Conservation (phyloP, 2,329 filamentous ascomycete species). For the Pseudogymnoascus sp. region DNA sequence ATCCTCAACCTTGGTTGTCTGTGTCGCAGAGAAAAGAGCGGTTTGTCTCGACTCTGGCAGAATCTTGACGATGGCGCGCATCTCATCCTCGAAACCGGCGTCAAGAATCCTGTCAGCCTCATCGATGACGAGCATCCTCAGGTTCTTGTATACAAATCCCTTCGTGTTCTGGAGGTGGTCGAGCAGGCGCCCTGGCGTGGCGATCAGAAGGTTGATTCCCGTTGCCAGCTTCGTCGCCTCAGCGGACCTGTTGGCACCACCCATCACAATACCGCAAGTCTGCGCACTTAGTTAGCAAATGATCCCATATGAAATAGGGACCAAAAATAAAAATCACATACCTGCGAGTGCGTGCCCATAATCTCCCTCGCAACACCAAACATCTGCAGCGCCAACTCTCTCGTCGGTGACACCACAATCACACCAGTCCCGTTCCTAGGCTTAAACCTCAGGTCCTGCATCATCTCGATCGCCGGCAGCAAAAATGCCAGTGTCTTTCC, state of each 20-base stretch:
- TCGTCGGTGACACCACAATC: slow-evolving; percentile 84
- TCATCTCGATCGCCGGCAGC: slow-evolving; percentile 89
- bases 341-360: slow-evolving; percentile 82
- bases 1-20: slow-evolving; percentile 98
- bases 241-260: slow-evolving; percentile 81
- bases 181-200: slow-evolving; percentile 83
- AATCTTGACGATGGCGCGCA: slow-evolving; percentile 93
- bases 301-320: neutral
- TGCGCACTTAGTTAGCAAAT: slow-evolving; percentile 21
- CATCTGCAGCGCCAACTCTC: slow-evolving; percentile 90
- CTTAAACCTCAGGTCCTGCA: slow-evolving; percentile 85
- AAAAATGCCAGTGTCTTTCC: slow-evolving; percentile 95
- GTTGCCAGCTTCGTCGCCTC: slow-evolving; percentile 92
- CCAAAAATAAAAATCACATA: neutral
- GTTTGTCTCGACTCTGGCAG: slow-evolving; percentile 84
- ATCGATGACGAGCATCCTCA: slow-evolving; percentile 87
- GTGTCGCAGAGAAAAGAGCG: slow-evolving; percentile 97
- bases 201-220: slow-evolving; percentile 90
- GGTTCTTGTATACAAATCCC: slow-evolving; percentile 83
- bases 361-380: slow-evolving; percentile 91
- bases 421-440: slow-evolving; percentile 89
- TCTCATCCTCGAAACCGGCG: slow-evolving; percentile 97
- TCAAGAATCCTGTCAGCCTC: slow-evolving; percentile 95
- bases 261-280: slow-evolving; percentile 93
- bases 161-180: slow-evolving; percentile 92